phyloP scores from a whole-genome alignment of 352 stramenopile species.

The Phytopythium oedochilum region DNA sequence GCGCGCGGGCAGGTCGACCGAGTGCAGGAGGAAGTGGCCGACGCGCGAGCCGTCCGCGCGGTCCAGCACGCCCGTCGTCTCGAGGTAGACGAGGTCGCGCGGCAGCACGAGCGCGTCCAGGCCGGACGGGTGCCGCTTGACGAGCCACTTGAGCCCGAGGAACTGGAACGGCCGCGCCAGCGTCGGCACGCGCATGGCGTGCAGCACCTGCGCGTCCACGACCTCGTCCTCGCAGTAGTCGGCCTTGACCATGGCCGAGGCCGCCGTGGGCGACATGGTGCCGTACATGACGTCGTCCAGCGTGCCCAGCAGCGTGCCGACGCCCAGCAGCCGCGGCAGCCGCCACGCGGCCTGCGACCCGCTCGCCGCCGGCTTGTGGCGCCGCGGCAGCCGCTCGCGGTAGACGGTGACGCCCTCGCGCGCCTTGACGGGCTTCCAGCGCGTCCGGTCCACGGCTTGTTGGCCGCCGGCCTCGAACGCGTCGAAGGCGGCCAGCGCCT shows the following conservation, averaged over 20 bases:
- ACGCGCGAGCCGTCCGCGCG: slow-evolving; percentile 20
- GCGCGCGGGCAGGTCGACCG: slow-evolving; percentile 26
- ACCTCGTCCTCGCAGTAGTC: slow-evolving; percentile 32
- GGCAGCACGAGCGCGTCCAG: slow-evolving; percentile 21
- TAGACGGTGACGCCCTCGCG: slow-evolving; percentile 44
- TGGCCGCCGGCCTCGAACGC: slow-evolving; percentile 17
- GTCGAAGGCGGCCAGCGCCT: slow-evolving; percentile 23
- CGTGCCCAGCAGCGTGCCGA: slow-evolving; percentile 23
- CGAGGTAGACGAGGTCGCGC: slow-evolving; percentile 29
- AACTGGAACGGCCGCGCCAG: slow-evolving; percentile 42
- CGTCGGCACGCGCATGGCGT: slow-evolving; percentile 25
- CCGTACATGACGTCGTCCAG: slow-evolving; percentile 58
- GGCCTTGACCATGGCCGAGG: slow-evolving; percentile 30
- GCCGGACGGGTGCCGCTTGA: slow-evolving; percentile 18
- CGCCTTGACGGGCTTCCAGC: slow-evolving; percentile 50
- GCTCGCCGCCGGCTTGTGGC: not conserved
- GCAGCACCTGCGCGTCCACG: slow-evolving; percentile 37
- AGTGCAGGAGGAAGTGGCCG: slow-evolving; percentile 40
- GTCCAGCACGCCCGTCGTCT: slow-evolving; percentile 20
- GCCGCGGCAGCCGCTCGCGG: slow-evolving; percentile 19
- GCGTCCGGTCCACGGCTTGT: slow-evolving; percentile 20
- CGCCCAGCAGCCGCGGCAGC: slow-evolving; percentile 21
- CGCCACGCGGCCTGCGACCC: slow-evolving; percentile 12
- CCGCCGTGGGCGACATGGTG: slow-evolving; percentile 28
- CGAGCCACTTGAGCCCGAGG: slow-evolving; percentile 47